A percentile compares a stretch with the other conserved stretches of the same genome.
phyloP scores from a whole-genome alignment of 306 rosid species.

The Elaeagnus macrophylla region DNA sequence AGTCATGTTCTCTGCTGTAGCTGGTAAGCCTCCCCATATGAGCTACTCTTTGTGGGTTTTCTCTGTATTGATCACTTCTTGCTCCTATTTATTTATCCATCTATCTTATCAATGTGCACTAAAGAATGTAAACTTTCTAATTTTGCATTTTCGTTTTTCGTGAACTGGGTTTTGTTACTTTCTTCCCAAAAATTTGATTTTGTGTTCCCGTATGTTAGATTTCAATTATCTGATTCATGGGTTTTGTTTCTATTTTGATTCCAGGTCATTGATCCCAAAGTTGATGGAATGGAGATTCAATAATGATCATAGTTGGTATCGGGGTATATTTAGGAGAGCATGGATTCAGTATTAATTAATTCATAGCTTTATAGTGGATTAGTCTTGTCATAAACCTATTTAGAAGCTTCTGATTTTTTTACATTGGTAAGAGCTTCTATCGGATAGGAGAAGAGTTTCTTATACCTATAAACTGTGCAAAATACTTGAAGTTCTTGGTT shows the following conservation, averaged over 20 bases:
- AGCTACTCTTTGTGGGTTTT: not conserved
- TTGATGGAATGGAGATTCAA: conserved; percentile 59
- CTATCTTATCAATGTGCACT: not conserved
- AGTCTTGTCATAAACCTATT: conserved; percentile 10
- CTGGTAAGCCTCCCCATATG: not conserved
- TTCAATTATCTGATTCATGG: conserved; percentile 9
- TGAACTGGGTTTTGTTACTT: conserved; percentile 10
- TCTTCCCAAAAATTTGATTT: not conserved
- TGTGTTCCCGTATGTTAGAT: not conserved
- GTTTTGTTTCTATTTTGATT: conserved; percentile 15
- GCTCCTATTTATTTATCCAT: not conserved
- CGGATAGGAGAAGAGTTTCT: not conserved
- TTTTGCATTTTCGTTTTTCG: not conserved
- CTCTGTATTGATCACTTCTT: not conserved
- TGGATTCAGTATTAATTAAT: conserved; percentile 19
- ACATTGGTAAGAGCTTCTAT: conserved; percentile 1
- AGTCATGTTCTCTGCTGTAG: conserved; percentile 1
- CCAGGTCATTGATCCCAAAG: conserved; percentile 35
- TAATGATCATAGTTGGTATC: conserved; percentile 48
- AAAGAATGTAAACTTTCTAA: not conserved
- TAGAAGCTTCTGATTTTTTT: conserved; percentile 14
- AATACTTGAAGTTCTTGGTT: conserved; percentile 14
- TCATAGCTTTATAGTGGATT: conserved; percentile 21
- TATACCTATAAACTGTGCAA: conserved; percentile 4
- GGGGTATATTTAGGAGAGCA: conserved; percentile 15